Conservation (phyloP, 352 stramenopile genomes). For the Globisporangium cederbergense region DNA sequence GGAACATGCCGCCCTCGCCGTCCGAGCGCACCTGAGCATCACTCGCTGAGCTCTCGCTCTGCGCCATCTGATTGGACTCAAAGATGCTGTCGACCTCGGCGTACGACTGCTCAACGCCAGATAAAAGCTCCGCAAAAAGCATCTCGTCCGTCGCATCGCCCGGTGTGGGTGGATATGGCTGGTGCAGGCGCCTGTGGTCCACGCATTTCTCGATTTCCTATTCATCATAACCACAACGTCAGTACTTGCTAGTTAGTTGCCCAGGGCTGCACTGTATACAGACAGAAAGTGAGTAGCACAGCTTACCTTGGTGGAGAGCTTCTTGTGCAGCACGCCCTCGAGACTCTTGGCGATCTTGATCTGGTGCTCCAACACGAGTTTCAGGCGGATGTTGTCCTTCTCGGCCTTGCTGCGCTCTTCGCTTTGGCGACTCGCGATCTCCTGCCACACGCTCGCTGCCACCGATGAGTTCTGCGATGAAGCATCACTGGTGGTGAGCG, state of each 20-base stretch:
- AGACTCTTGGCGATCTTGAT: conserved; percentile 22
- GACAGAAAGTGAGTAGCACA: no score
- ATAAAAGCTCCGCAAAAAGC: conserved; percentile 35
- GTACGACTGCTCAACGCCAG: conserved; percentile 32
- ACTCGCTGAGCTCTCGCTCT: conserved; percentile 28
- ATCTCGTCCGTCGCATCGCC: conserved; percentile 25
- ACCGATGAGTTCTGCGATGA: background rate
- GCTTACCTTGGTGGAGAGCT: conserved; percentile 14
- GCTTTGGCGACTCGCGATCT: conserved; percentile 37
- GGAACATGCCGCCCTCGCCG: conserved; percentile 25
- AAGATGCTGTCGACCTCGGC: conserved; percentile 37
- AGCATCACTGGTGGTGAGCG: background rate
- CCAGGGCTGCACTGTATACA: background rate
- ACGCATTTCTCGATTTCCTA: conserved; percentile 18
- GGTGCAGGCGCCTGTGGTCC: background rate
- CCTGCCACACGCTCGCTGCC: conserved; percentile 28
- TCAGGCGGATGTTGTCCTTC: conserved; percentile 21
- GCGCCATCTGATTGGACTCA: conserved; percentile 21
- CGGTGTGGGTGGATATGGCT: conserved; percentile 22
- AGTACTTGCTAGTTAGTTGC: background rate
- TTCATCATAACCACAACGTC: background rate
- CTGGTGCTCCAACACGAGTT: conserved; percentile 21
- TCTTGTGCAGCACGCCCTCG: conserved; percentile 15
- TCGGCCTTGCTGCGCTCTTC: conserved; percentile 21
- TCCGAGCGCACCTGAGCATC: conserved; percentile 38